Conservation (phyloP, 352 stramenopile genomes). For the Phytophthora pinifolia region DNA sequence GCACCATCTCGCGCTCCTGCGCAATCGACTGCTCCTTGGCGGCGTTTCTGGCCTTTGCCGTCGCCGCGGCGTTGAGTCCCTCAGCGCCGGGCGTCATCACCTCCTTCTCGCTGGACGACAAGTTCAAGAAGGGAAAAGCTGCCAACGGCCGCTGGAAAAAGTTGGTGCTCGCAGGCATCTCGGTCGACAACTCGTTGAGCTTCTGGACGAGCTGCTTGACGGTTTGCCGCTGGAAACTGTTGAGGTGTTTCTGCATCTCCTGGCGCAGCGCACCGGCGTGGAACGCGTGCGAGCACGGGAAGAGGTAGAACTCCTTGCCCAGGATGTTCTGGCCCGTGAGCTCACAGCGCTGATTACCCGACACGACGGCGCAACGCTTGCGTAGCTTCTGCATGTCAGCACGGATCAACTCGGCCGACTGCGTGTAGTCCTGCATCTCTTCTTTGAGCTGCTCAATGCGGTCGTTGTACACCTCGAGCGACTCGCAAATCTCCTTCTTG, state of each 20-base stretch:
- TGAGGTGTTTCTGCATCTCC: constrained; percentile 90
- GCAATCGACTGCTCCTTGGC: constrained; percentile 79
- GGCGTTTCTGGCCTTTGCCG: constrained; percentile 52
- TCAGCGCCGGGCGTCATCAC: constrained; percentile 51
- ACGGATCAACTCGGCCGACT: constrained; percentile 89
- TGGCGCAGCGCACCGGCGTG: constrained; percentile 88
- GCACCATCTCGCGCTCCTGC: constrained; percentile 88
- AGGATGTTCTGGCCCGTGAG: constrained; percentile 88
- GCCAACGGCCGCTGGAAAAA: constrained; percentile 77
- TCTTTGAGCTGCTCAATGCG: constrained; percentile 91
- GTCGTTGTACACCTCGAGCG: constrained; percentile 90
- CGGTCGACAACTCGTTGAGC: constrained; percentile 82
- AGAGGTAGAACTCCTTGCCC: constrained; percentile 93
- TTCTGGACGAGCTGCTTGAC: constrained; percentile 90
- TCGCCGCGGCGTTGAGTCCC: constrained; percentile 41
- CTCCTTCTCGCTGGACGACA: constrained; percentile 73
- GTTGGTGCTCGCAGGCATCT: constrained; percentile 66
- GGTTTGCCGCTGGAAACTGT: constrained; percentile 88
- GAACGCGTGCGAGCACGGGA: constrained; percentile 94
- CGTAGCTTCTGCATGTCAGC: constrained; percentile 88
- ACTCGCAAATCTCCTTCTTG: constrained; percentile 95
- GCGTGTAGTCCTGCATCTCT: constrained; percentile 93
- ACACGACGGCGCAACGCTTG: constrained; percentile 85
- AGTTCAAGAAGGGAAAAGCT: constrained; percentile 63
- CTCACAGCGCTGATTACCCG: constrained; percentile 88